phyloP scores from a whole-genome alignment of 1,284 basidiomycete species.

The Puccinia sorghi region DNA sequence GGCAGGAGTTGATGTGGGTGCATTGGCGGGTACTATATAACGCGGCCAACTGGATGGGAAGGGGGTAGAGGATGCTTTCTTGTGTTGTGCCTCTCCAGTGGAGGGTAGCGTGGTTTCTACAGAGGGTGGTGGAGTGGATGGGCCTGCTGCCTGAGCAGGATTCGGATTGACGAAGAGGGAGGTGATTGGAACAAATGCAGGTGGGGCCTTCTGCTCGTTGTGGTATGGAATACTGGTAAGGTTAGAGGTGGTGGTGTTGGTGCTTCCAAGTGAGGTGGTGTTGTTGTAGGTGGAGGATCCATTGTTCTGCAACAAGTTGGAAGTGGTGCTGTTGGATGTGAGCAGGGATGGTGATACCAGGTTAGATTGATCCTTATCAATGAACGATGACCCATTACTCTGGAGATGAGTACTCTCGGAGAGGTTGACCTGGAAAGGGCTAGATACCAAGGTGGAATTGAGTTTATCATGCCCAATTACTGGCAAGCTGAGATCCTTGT shows the following conservation, averaged over 20 bases:
- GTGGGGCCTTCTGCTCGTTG: constrained; percentile 2
- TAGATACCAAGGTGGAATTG: constrained; percentile 14
- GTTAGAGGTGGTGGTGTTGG: neutral
- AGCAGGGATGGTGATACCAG: neutral
- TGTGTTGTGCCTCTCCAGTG: neutral
- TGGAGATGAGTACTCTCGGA: neutral
- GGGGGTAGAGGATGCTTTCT: neutral
- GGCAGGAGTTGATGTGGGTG: neutral
- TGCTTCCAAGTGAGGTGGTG: neutral
- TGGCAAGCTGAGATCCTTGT: neutral
- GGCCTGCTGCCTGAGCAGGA: neutral
- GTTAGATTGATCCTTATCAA: neutral
- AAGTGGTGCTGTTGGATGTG: neutral
- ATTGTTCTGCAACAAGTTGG: neutral
- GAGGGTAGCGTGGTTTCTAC: neutral
- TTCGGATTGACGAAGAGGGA: constrained; percentile 22
- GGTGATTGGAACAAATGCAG: constrained; percentile 29
- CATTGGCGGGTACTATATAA: constrained; percentile 36
- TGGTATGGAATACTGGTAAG: neutral
- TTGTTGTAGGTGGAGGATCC: neutral
- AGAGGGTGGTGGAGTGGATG: neutral
- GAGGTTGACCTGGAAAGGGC: neutral
- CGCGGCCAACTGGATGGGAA: constrained; percentile 41
- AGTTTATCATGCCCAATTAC: neutral
- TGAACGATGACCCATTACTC: neutral